phyloP scores from a whole-genome alignment of 371 early-diverging fungal species.

The Rhizopus sp. region DNA sequence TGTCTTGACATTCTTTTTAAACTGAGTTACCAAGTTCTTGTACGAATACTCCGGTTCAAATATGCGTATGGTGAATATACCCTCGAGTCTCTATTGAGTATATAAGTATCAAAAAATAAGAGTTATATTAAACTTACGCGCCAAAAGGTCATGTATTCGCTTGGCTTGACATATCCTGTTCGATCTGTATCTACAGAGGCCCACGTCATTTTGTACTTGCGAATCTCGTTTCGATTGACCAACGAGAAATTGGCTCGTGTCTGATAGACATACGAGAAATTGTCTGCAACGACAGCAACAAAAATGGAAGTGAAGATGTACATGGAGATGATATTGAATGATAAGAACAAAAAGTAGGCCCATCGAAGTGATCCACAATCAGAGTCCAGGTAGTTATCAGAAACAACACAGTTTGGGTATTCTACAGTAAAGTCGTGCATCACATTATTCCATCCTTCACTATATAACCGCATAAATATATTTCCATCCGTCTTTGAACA shows the following conservation, averaged over 20 bases:
- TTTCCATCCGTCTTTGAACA: not conserved
- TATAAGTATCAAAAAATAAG: not conserved
- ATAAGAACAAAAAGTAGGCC: slow-evolving; percentile 66
- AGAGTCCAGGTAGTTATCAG: slow-evolving; percentile 55
- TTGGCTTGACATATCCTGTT: slow-evolving; percentile 54
- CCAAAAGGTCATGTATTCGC: slow-evolving; percentile 54
- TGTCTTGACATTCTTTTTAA: slow-evolving; percentile 7
- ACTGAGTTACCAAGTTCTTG: slow-evolving; percentile 31
- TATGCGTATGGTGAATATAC: slow-evolving; percentile 41
- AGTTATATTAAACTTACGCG: slow-evolving; percentile 23
- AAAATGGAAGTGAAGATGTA: slow-evolving; percentile 76
- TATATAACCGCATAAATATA: slow-evolving; percentile 12
- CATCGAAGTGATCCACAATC: slow-evolving; percentile 69
- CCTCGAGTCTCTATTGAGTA: slow-evolving; percentile 35
- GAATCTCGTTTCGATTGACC: slow-evolving; percentile 69
- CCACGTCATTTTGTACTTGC: slow-evolving; percentile 65
- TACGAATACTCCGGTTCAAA: slow-evolving; percentile 43
- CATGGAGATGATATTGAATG: slow-evolving; percentile 76
- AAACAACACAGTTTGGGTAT: slow-evolving; percentile 61
- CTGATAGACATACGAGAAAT: slow-evolving; percentile 73
- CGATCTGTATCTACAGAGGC: slow-evolving; percentile 56
- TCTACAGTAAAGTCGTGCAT: slow-evolving; percentile 72
- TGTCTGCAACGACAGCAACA: slow-evolving; percentile 72
- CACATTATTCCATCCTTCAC: slow-evolving; percentile 75
- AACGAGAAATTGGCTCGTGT: slow-evolving; percentile 61